A percentile compares a stretch with the other conserved stretches of the same genome.
Evolutionary conservation across 2,329 filamentous ascomycete genomes (phyloP).

Genomic region (Ophiostoma himal-ulmi): DNA sequence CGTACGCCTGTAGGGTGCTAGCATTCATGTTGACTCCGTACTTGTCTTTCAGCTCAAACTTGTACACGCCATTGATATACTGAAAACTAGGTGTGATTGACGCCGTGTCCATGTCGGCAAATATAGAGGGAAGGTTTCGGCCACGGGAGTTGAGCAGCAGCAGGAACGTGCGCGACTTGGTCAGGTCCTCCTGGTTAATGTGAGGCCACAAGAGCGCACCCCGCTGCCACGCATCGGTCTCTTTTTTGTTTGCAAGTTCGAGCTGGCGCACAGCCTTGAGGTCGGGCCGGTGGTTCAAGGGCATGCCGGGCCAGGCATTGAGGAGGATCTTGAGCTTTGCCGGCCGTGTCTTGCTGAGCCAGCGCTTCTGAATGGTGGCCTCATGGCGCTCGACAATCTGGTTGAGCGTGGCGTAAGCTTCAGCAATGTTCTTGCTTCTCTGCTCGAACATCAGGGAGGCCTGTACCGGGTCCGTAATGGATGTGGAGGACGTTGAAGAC

Average conservation of each 20-base stretch:
- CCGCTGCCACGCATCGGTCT: slow-evolving; percentile 29
- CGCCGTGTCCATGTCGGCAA: slow-evolving; percentile 31
- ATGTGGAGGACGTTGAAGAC: neutral
- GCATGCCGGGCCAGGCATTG: slow-evolving; percentile 46
- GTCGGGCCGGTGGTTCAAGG: slow-evolving; percentile 47
- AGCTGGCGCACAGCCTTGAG: slow-evolving; percentile 32
- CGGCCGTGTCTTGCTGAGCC: slow-evolving; percentile 46
- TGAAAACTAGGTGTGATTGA: neutral
- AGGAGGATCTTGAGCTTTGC: slow-evolving; percentile 44
- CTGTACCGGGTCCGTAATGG: neutral
- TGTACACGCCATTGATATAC: neutral
- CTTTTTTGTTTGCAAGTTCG: neutral
- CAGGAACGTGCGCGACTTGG: slow-evolving; percentile 38
- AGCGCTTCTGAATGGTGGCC: slow-evolving; percentile 46
- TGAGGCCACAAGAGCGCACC: slow-evolving; percentile 41
- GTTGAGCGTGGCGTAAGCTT: neutral
- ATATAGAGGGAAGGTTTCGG: slow-evolving; percentile 41
- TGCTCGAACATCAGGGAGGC: neutral
- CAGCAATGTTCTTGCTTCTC: neutral
- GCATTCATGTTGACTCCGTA: neutral
- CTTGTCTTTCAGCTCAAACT: neutral
- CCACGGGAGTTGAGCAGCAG: slow-evolving; percentile 50
- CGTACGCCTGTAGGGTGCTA: neutral
- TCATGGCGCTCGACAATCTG: slow-evolving; percentile 47
- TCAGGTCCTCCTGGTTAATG: slow-evolving; percentile 54